Percentiles rank a stretch among this genome's conserved stretches.
These are phyloP conservation scores for Ceratobasidium sp. DNA, from an alignment of 1,284 basidiomycete genomes.

Conservation along the genomic window DNA sequence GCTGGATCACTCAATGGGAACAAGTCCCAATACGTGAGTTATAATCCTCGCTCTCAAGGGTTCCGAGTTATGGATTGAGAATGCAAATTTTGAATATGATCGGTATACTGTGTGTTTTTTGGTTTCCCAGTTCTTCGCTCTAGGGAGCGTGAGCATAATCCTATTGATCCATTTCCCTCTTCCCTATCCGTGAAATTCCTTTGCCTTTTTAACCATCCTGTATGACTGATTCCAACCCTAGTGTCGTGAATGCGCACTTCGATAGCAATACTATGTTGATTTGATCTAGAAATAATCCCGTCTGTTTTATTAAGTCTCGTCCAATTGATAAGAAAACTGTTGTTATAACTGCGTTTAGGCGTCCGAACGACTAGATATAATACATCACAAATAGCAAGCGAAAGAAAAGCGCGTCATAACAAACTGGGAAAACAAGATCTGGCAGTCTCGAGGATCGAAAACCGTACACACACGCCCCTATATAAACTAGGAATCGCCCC, in stretches of 20 bases:
- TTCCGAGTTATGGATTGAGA: constrained; percentile 6
- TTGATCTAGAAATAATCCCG: not conserved
- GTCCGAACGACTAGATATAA: constrained; percentile 36
- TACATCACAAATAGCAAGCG: constrained; percentile 38
- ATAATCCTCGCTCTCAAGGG: not conserved
- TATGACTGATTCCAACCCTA: not conserved
- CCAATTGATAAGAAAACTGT: constrained; percentile 2
- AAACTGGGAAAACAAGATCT: constrained; percentile 26
- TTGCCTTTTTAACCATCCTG: not conserved
- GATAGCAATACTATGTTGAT: not conserved
- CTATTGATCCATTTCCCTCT: not conserved
- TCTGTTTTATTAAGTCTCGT: not conserved
- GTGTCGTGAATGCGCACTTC: not conserved
- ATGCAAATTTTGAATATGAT: not conserved
- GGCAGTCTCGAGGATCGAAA: not conserved
- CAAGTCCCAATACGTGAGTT: not conserved
- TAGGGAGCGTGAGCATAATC: not conserved
- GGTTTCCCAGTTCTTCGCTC: not conserved
- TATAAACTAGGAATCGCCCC: not conserved
- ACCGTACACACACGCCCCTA: constrained; percentile 5
- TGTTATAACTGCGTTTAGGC: constrained; percentile 39
- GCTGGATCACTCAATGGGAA: not conserved
- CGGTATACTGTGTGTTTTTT: not conserved
- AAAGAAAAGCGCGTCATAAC: constrained; percentile 37
- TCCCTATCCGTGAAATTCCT: not conserved